phyloP scores from a whole-genome alignment of 2,329 filamentous ascomycete genomes.

The Xylaria sp. region DNA sequence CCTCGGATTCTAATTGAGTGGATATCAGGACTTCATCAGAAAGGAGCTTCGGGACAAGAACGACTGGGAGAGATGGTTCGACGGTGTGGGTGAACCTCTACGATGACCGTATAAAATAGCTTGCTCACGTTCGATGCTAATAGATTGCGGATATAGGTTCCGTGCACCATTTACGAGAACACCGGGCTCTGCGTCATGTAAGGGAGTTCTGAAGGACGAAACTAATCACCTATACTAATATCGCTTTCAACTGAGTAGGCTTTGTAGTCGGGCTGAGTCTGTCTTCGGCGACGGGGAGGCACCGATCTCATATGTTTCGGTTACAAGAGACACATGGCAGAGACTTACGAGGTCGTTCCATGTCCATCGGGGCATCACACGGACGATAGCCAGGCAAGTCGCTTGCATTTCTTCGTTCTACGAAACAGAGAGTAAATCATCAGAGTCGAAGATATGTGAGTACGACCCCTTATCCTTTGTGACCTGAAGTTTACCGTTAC shows the following conservation, averaged over 20 bases:
- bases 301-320: conserved; percentile 17
- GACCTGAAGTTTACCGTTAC: not conserved
- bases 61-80: conserved; percentile 17
- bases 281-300: conserved; percentile 17
- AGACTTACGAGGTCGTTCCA: conserved; percentile 17
- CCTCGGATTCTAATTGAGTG: conserved; percentile 1
- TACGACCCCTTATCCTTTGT: not conserved
- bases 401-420: conserved; percentile 12
- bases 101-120: not conserved
- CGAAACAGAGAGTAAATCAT: not conserved
- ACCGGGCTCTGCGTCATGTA: conserved; percentile 9
- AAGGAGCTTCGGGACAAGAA: conserved; percentile 3
- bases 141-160: not conserved
- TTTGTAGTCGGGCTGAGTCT: conserved; percentile 14
- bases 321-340: conserved; percentile 19
- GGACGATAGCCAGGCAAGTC: conserved; percentile 13
- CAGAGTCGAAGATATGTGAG: conserved; percentile 14
- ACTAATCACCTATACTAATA: not conserved
- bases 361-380: conserved; percentile 13
- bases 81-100: conserved; percentile 3
- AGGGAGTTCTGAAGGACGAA: not conserved
- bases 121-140: not conserved
- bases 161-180: not conserved
- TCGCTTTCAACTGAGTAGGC: not conserved
- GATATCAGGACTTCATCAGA: conserved; percentile 1